phyloP scores from a whole-genome alignment of 2,329 filamentous ascomycete genomes.

The Endoconidiophora polonica region DNA sequence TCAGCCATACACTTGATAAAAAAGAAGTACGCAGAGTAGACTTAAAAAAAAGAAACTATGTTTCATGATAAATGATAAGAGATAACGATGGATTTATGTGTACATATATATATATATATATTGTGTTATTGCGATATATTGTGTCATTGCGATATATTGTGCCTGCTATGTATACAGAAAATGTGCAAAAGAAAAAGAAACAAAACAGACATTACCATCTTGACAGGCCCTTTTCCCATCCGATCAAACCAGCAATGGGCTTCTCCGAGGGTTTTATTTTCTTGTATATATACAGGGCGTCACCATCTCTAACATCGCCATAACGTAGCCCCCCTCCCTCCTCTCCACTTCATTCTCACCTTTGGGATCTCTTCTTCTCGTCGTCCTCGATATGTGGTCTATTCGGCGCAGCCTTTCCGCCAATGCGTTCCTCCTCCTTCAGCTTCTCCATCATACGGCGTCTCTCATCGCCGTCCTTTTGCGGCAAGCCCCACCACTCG shows the following conservation, averaged over 20 bases:
- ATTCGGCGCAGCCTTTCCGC: slow-evolving; percentile 31
- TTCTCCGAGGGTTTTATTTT: too few relatives aligned
- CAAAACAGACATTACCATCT: too few relatives aligned
- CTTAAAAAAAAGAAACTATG: not conserved
- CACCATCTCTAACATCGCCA: not conserved
- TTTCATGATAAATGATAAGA: not conserved
- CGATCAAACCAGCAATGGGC: too few relatives aligned
- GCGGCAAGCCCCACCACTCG: slow-evolving; percentile 51
- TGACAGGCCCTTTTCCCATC: too few relatives aligned
- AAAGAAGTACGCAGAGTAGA: not conserved
- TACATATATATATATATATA: not conserved
- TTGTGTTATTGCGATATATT: too few relatives aligned
- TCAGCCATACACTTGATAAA: not conserved
- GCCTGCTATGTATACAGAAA: not conserved
- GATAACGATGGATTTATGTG: not conserved
- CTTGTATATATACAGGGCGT: not conserved
- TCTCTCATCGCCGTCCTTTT: slow-evolving; percentile 34
- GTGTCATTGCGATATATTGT: not conserved
- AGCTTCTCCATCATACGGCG: slow-evolving; percentile 36
- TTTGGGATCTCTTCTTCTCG: not conserved
- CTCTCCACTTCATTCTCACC: not conserved
- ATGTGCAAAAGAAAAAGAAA: too few relatives aligned
- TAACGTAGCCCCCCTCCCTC: not conserved
- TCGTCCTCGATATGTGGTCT: slow-evolving; percentile 13
- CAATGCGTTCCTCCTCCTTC: slow-evolving; percentile 34